Conservation (phyloP, 2,329 filamentous ascomycete species). For the Thielaviopsis punctulata region DNA sequence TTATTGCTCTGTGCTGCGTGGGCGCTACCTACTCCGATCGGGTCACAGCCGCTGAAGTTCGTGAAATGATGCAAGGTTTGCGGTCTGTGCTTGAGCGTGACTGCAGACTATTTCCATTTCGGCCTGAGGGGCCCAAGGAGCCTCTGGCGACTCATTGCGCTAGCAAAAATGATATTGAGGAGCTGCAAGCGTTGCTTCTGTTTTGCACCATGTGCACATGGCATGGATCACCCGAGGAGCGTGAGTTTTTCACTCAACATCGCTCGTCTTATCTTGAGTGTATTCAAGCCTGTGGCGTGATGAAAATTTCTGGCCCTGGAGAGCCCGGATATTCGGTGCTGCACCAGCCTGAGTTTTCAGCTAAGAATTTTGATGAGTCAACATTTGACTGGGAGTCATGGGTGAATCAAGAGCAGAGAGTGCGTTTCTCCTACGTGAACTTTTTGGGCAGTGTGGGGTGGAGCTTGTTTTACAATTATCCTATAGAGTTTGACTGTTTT, state of each 20-base stretch:
- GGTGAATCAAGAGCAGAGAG: constrained; percentile 55
- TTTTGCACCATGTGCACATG: constrained; percentile 46
- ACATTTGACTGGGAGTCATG: constrained; percentile 49
- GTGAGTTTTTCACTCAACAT: constrained; percentile 38
- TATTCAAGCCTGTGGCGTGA: background rate
- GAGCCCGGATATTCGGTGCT: constrained; percentile 33
- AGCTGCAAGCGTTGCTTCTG: constrained; percentile 49
- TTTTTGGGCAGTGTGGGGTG: constrained; percentile 47
- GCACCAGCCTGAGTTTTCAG: constrained; percentile 36
- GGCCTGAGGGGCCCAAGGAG: constrained; percentile 10
- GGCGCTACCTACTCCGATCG: constrained; percentile 58
- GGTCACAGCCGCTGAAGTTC: constrained; percentile 40
- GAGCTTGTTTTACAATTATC: constrained; percentile 54
- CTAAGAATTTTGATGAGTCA: constrained; percentile 28
- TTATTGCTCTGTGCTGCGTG: constrained; percentile 54
- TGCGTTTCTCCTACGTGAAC: constrained; percentile 46
- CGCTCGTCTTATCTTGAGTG: background rate
- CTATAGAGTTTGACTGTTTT: constrained; percentile 42
- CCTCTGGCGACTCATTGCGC: constrained; percentile 17
- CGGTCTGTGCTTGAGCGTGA: constrained; percentile 41
- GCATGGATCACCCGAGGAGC: constrained; percentile 51
- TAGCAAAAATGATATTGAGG: constrained; percentile 35
- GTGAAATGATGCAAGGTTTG: constrained; percentile 49
- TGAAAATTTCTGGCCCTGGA: background rate
- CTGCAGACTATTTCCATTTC: constrained; percentile 27